Percentiles rank a stretch among this genome's conserved stretches.
phyloP scores from a whole-genome alignment of 2,329 filamentous ascomycete species.

The Lizonia empirigonia region DNA sequence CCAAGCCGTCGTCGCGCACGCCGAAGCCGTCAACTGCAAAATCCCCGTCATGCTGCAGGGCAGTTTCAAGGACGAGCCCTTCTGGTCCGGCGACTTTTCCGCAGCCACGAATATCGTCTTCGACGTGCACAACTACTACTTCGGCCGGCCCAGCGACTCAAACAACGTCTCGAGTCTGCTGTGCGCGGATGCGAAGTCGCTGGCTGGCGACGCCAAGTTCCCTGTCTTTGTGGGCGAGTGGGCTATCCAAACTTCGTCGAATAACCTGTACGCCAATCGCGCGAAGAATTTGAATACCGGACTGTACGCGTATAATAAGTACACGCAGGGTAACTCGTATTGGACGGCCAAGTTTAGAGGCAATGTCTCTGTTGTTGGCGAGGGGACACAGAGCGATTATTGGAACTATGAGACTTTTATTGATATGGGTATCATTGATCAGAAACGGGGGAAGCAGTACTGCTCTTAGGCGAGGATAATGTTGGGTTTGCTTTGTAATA shows the following conservation, averaged over 20 bases:
- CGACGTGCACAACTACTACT: slow-evolving; percentile 36
- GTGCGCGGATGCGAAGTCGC: slow-evolving; percentile 22
- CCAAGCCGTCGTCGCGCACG: slow-evolving; percentile 16
- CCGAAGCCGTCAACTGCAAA: slow-evolving; percentile 24
- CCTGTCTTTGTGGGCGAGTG: slow-evolving; percentile 46
- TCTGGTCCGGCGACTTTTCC: slow-evolving; percentile 23
- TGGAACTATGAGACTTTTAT: slow-evolving; percentile 21
- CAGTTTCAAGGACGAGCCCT: slow-evolving; percentile 25
- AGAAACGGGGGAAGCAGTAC: slow-evolving; percentile 9
- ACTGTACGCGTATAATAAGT: slow-evolving; percentile 43
- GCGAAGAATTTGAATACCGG: slow-evolving; percentile 41
- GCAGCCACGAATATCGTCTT: slow-evolving; percentile 27
- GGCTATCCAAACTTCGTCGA: slow-evolving; percentile 39
- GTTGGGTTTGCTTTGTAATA: too few relatives aligned
- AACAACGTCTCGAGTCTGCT: slow-evolving; percentile 19
- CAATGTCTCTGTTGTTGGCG: slow-evolving; percentile 16
- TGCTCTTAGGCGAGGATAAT: slow-evolving; percentile 1
- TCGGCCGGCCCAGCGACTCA: slow-evolving; percentile 20
- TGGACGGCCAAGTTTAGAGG: slow-evolving; percentile 35
- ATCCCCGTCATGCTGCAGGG: slow-evolving; percentile 28
- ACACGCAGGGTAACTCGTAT: slow-evolving; percentile 39
- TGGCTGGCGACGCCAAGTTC: slow-evolving; percentile 22
- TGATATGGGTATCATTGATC: slow-evolving; percentile 11
- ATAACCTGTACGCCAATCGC: slow-evolving; percentile 40
- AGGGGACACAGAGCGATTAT: slow-evolving; percentile 23